Evolutionary conservation across 495 filamentous ascomycete genomes (phyloP), one percentile per base, ranked within the genome.

Genomic region (Bacidia rubella): DNA sequence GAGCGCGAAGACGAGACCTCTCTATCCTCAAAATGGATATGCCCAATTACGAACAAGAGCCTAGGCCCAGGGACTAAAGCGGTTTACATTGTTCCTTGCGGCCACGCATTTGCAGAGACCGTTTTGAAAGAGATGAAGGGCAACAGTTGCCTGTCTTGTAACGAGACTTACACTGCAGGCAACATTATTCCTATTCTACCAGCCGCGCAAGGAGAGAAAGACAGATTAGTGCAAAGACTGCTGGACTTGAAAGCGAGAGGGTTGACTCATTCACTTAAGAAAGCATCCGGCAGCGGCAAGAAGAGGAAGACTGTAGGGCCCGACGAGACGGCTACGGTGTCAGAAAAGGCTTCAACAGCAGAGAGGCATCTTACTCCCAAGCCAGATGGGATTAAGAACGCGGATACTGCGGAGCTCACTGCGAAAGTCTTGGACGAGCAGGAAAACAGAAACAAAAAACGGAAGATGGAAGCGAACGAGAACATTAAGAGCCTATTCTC

Each of bases 41-140:
- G 92, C 62, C 90, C 90, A 1, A 75, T 97, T 22, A 89, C 86
- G n/a, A 76, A 80, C 41, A 94, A 94, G 66, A 78, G 83, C 63
- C 67, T 98, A 45, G 93, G 93, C 1, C 77, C 89, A 0, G 76
- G 73, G 11, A 81, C 83, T 15, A 89, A 81, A 68, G 72, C 86
- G 10, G 87, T 94, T 17, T 98, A 97, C 65, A 61, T 98, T 4
- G 87, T 96, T 15, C 92, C 92, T 0, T 98, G 92, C 61, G 92
- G 92, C 1, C 93, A 97, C 75, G 93, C 86, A 1, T 97, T 97
- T 65, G 79, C 85, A 1, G 87, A 90, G 56, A 79, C 78, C 47
- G 86, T 86, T 9, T 77, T 96, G 48, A 84, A 82, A 54, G 87
- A 95, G 65, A 75, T 96, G 3, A 71, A 74, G 46, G 77, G 69